Percentiles rank a stretch among this genome's conserved stretches.
Conservation (phyloP, 495 filamentous ascomycete species). For the Cercophora samala region DNA sequence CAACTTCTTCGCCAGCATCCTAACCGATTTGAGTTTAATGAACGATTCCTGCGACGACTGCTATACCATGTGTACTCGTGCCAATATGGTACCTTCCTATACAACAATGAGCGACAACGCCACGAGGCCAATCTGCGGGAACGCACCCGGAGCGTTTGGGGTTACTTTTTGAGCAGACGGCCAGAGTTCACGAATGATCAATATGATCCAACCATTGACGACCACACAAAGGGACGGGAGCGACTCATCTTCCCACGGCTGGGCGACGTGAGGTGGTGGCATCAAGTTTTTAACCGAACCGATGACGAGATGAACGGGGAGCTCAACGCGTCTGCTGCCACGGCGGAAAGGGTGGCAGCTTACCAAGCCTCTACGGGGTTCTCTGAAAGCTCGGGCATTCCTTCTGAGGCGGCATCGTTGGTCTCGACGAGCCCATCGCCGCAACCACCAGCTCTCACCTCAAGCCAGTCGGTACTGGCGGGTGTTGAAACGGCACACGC, state of each 20-base stretch:
- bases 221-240: conserved; percentile 70
- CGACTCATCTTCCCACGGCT: conserved; percentile 75
- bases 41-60: conserved; percentile 84
- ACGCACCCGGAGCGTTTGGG: conserved; percentile 87
- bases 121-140: conserved; percentile 66
- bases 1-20: conserved; percentile 87
- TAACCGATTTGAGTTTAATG: conserved; percentile 93
- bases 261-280: conserved; percentile 80
- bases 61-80: conserved; percentile 95
- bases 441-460: conserved; percentile 34
- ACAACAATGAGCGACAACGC: conserved; percentile 89
- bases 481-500: conserved; percentile 42
- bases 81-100: conserved; percentile 95
- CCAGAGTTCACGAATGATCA: conserved; percentile 76
- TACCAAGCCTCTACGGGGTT: conserved; percentile 28
- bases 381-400: conserved; percentile 22
- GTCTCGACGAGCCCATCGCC: conserved; percentile 27
- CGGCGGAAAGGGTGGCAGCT: conserved; percentile 32
- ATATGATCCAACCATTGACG: conserved; percentile 75
- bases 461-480: conserved; percentile 43
- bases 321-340: conserved; percentile 40
- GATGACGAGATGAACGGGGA: conserved; percentile 91
- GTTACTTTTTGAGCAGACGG: conserved; percentile 80
- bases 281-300: conserved; percentile 76
- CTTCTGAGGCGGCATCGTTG: conserved; percentile 21